Base-by-base conservation (phyloP, 2,329 filamentous ascomycete genomes). In the Pseudogymnoascus sp. region DNA sequence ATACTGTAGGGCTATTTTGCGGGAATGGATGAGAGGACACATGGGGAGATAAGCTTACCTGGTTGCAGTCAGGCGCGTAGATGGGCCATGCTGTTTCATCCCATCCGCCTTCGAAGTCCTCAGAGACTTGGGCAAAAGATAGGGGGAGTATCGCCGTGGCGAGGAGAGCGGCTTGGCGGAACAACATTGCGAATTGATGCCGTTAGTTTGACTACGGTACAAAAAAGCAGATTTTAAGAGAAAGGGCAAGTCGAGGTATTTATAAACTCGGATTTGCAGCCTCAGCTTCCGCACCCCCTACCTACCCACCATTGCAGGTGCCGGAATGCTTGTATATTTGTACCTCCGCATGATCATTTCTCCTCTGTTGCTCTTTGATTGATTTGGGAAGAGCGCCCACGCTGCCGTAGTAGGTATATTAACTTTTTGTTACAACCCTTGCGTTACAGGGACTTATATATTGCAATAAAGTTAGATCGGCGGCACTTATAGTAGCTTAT, bases 41-140 rank as follows among this genome's bases (percentile, higher is more conserved):
- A 19, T 3, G n/a, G 4, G 8, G 8, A 19, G 22, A 61, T 33
- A 16, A 16, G 14, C 31, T 33, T 61, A 61, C 83, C 70, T 86
- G 83, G 73, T 77, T 84, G 70, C 84, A 87, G 73, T 85, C 82
- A 2, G 78, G 73, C 2, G 84, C 83, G 66, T 86, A 86, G 6
- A 75, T 83, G 0, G 83, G 80, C 84, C 84, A 86, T 63, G 79
- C 77, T 0, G 81, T 74, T 66, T 82, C 70, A 69, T 86, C 80
- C 81, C 79, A 85, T 43, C 84, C 84, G 62, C 70, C 77, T 70
- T 87, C 84, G 64, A 86, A 87, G 69, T 78, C 80, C 46, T 83
- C 80, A 1, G 79, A 77, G 67, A 85, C 75, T 56, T 56, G 46
- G 63, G 76, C 83, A 19, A 82, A 67, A 26, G 82, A 74, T 60